Evolutionary conservation across 2,329 filamentous ascomycete species (phyloP).

Genomic region (Penicillium decumbens): DNA sequence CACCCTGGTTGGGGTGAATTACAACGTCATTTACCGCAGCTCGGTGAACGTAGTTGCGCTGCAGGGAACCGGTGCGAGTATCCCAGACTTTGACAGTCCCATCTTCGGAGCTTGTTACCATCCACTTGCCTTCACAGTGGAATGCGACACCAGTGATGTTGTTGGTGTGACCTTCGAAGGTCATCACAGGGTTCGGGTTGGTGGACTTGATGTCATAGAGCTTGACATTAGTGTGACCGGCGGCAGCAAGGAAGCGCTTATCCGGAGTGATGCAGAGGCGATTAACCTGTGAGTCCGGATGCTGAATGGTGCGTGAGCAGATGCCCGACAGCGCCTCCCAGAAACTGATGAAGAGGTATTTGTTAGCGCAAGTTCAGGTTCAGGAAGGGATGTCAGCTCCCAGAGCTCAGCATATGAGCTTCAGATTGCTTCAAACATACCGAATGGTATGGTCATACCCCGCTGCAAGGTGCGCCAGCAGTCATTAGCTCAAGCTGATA

Average conservation of each 20-base stretch:
- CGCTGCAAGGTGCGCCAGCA: constrained; percentile 43
- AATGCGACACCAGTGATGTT: constrained; percentile 97
- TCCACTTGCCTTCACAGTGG: constrained; percentile 99
- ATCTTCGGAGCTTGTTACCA: constrained; percentile 97
- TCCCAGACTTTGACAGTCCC: constrained; percentile 98
- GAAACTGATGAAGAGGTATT: constrained; percentile 57
- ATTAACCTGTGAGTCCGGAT: constrained; percentile 97
- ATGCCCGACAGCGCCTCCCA: constrained; percentile 98
- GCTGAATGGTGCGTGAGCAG: constrained; percentile 95
- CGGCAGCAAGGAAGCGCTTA: constrained; percentile 87
- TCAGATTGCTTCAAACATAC: constrained; percentile 41
- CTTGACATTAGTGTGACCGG: constrained; percentile 80
- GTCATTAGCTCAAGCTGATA: constrained; percentile 14
- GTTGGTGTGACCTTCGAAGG: constrained; percentile 90
- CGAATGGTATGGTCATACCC: constrained; percentile 73
- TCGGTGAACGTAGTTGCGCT: constrained; percentile 88
- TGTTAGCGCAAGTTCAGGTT: constrained; percentile 1
- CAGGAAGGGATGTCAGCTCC: not conserved
- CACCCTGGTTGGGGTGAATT: constrained; percentile 98
- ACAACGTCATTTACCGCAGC: constrained; percentile 93
- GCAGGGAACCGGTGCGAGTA: constrained; percentile 75
- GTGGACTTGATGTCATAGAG: constrained; percentile 98
- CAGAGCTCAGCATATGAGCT: not conserved
- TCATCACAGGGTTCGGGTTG: constrained; percentile 89
- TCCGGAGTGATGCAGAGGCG: constrained; percentile 97